Conservation (phyloP, 441 rosid genomes). For the Viola pubescens region DNA sequence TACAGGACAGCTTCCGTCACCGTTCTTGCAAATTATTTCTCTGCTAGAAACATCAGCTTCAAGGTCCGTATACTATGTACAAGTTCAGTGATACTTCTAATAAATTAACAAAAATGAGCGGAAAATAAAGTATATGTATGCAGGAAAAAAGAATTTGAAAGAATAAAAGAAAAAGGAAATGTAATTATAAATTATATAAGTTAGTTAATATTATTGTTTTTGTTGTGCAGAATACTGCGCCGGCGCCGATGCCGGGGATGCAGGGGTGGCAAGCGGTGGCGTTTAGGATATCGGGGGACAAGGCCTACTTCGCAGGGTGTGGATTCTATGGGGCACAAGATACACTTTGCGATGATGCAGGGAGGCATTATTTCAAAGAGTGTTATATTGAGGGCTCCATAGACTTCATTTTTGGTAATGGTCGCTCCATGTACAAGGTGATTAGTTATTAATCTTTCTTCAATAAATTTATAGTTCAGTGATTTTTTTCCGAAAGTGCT, state of each 20-base stretch:
- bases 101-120: no score
- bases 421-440: slow-evolving; percentile 88
- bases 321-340: slow-evolving; percentile 93
- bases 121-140: no score
- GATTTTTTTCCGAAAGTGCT: no score
- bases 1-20: slow-evolving; percentile 89
- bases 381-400: slow-evolving; percentile 90
- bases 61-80: slow-evolving; percentile 34
- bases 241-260: slow-evolving; percentile 90
- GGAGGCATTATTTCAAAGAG: slow-evolving; percentile 82
- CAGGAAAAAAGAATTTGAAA: no score
- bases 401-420: slow-evolving; percentile 90
- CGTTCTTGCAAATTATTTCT: slow-evolving; percentile 71
- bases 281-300: slow-evolving; percentile 85
- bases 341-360: slow-evolving; percentile 90
- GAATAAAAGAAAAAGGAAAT: no score
- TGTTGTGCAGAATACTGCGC: slow-evolving; percentile 64
- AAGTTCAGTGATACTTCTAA: no score
- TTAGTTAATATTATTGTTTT: background rate
- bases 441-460: background rate
- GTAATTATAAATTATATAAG: no score
- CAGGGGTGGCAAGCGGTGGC: slow-evolving; percentile 94
- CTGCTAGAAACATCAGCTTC: slow-evolving; percentile 83
- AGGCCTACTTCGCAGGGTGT: slow-evolving; percentile 77
- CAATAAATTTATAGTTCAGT: no score